Evolutionary conservation across 768 basidiomycete genomes (phyloP).

Genomic region (Chalciporus piperatus): DNA sequence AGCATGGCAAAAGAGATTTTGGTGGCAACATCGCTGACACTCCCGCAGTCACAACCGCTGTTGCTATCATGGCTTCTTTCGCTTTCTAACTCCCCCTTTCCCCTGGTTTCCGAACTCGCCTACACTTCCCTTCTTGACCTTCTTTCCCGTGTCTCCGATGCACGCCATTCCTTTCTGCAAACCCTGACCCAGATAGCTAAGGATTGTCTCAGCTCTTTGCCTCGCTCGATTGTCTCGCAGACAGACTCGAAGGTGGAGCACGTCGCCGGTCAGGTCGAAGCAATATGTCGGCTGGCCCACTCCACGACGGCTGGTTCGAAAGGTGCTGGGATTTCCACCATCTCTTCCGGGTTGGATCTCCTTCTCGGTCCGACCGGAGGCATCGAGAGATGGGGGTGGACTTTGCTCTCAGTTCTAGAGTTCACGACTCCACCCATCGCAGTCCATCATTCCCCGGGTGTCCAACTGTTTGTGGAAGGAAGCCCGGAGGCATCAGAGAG

Average conservation of each 20-base stretch:
- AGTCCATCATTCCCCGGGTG: slow-evolving; percentile 45
- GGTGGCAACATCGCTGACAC: slow-evolving; percentile 52
- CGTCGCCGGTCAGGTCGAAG: slow-evolving; percentile 62
- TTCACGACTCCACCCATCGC: slow-evolving; percentile 55
- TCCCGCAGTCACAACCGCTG: slow-evolving; percentile 66
- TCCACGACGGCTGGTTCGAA: slow-evolving; percentile 15
- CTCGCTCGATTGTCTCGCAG: slow-evolving; percentile 65
- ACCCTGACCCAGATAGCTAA: slow-evolving; percentile 59
- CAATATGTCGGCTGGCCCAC: slow-evolving; percentile 54
- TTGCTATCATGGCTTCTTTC: slow-evolving; percentile 72
- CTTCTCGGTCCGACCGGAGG: slow-evolving; percentile 80
- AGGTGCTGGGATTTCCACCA: slow-evolving; percentile 34
- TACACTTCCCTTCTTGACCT: slow-evolving; percentile 44
- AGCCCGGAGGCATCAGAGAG: slow-evolving; percentile 37
- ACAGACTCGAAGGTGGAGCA: slow-evolving; percentile 77
- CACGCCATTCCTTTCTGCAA: slow-evolving; percentile 48
- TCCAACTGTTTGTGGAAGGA: slow-evolving; percentile 56
- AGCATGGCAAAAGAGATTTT: slow-evolving; percentile 56
- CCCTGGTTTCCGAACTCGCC: slow-evolving; percentile 51
- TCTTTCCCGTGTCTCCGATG: slow-evolving; percentile 39
- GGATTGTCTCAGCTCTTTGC: slow-evolving; percentile 66
- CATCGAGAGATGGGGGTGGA: slow-evolving; percentile 92
- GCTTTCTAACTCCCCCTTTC: slow-evolving; percentile 58
- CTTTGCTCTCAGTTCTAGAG: slow-evolving; percentile 76
- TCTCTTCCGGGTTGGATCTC: slow-evolving; percentile 53